A percentile compares a stretch with the other conserved stretches of the same genome.
These are phyloP conservation scores for Gaertneriomyces semiglobifer DNA, from an alignment of 192 early-diverging fungal species.

Conservation along the genomic window DNA sequence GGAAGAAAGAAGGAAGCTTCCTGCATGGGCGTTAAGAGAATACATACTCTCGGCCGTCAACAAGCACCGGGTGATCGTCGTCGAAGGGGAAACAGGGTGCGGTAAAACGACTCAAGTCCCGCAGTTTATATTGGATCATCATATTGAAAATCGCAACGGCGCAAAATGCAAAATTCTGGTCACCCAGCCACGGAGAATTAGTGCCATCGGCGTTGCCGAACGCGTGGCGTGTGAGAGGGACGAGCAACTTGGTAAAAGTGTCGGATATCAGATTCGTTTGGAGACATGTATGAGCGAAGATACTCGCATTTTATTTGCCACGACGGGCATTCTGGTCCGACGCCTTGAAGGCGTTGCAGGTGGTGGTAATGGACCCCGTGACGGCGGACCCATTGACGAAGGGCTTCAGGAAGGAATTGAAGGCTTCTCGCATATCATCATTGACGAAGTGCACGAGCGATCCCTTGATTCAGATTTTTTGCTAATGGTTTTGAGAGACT, in stretches of 20 bases:
- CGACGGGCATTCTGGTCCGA: slow-evolving; percentile 61
- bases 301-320: slow-evolving; percentile 70
- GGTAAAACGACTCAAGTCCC: slow-evolving; percentile 76
- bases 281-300: slow-evolving; percentile 51
- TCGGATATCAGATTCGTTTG: slow-evolving; percentile 59
- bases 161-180: slow-evolving; percentile 59
- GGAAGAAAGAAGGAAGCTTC: slow-evolving; percentile 29
- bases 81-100: slow-evolving; percentile 47
- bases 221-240: slow-evolving; percentile 51
- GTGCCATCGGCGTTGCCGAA: slow-evolving; percentile 59
- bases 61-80: slow-evolving; percentile 35
- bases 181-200: slow-evolving; percentile 87
- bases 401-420: slow-evolving; percentile 70
- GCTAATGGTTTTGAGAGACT: slow-evolving; percentile 66
- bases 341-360: slow-evolving; percentile 41
- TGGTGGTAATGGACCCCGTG: not conserved
- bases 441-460: slow-evolving; percentile 83
- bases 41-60: slow-evolving; percentile 32
- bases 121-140: slow-evolving; percentile 71
- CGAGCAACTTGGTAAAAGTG: slow-evolving; percentile 46
- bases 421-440: slow-evolving; percentile 58
- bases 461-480: slow-evolving; percentile 53
- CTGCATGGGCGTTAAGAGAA: slow-evolving; percentile 27
- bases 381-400: slow-evolving; percentile 9
- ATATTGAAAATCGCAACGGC: slow-evolving; percentile 15